Evolutionary conservation across 305 asterid genomes (phyloP).

Genomic region (Solanum hybrid): DNA sequence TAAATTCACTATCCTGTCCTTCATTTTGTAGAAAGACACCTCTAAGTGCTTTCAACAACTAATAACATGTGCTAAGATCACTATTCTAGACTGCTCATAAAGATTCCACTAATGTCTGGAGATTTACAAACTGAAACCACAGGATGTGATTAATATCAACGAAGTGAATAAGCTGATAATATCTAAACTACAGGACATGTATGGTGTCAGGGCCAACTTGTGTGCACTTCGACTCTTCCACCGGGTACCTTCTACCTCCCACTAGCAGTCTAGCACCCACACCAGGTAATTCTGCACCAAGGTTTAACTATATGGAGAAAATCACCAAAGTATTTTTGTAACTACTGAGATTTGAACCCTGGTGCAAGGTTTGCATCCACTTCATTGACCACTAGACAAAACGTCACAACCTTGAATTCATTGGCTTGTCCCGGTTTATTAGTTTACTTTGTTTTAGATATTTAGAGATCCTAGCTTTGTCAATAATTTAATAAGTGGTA

Average conservation of each 20-base stretch:
- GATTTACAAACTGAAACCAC: not conserved
- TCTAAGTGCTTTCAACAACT: not conserved
- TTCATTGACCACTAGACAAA: not conserved
- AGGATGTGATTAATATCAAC: not conserved
- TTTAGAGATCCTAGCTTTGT: not conserved
- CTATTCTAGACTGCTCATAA: not conserved
- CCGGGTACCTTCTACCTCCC: not conserved
- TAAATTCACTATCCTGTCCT: not conserved
- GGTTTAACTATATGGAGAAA: not conserved
- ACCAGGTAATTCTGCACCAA: not conserved
- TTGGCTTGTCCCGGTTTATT: not conserved
- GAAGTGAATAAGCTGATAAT: not conserved
- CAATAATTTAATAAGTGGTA: not conserved
- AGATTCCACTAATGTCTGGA: not conserved
- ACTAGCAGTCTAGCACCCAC: not conserved
- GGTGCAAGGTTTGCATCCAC: not conserved
- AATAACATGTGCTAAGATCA: not conserved
- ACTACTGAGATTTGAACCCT: not conserved
- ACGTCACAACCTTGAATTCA: not conserved
- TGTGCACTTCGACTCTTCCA: not conserved
- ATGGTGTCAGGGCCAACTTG: not conserved
- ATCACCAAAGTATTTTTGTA: not conserved
- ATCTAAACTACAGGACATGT: not conserved
- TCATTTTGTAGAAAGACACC: not conserved
- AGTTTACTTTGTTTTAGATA: not conserved